Conservation (phyloP, 805 yeast species). For the Cyberlindnera euphorbiae region DNA sequence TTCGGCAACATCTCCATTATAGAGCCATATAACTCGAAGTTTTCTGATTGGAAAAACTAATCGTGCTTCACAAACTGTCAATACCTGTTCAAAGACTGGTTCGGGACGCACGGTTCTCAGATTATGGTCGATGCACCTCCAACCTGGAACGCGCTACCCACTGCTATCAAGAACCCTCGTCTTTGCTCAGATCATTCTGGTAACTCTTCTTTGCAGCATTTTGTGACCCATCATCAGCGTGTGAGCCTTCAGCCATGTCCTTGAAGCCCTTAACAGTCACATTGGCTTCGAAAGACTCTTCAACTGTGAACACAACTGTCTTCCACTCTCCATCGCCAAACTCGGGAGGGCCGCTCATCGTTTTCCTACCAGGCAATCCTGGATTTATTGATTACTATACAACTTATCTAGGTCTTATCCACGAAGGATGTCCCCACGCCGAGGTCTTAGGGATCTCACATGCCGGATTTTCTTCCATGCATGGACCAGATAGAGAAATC, state of each 20-base stretch:
- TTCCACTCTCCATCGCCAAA: conserved; percentile 3
- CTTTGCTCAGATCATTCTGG: too few species aligned
- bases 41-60: too few species aligned
- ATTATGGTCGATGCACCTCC: too few species aligned
- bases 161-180: too few species aligned
- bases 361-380: conserved; percentile 75
- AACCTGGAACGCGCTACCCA: too few species aligned
- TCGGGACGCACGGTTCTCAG: too few species aligned
- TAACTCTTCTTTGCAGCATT: too few species aligned
- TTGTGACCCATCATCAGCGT: too few species aligned
- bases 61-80: too few species aligned
- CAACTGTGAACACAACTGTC: conserved; percentile 9
- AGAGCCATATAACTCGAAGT: too few species aligned
- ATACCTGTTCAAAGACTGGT: too few species aligned
- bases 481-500: conserved; percentile 20
- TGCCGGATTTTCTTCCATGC: conserved; percentile 43
- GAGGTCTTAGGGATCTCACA: conserved; percentile 62
- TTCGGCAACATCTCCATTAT: too few species aligned
- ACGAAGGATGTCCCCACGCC: conserved; percentile 34
- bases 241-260: conserved; percentile 1
- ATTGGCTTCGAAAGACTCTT: not conserved
- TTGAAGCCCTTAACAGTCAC: conserved; percentile 5
- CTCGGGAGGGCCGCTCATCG: conserved; percentile 34
- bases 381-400: conserved; percentile 64
- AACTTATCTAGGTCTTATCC: conserved; percentile 45